A percentile compares a stretch with the other conserved stretches of the same genome.
Conservation (phyloP, 495 filamentous ascomycete genomes). For the Tuber aestivum region DNA sequence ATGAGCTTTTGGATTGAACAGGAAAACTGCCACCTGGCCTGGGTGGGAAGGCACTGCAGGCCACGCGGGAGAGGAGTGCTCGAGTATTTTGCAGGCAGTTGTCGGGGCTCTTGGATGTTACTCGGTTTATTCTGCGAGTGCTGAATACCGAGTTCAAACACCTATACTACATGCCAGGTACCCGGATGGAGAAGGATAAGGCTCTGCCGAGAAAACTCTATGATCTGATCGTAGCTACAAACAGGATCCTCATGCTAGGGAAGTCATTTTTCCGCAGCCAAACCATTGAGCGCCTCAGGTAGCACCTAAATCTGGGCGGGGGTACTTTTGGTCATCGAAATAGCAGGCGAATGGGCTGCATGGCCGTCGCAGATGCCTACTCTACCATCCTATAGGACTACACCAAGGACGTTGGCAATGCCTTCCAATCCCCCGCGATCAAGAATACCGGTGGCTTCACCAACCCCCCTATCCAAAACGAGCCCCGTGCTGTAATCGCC, state of each 20-base stretch:
- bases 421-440: slow-evolving; percentile 32
- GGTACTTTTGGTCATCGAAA: slow-evolving; percentile 80
- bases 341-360: slow-evolving; percentile 83
- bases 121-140: slow-evolving; percentile 80
- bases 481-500: slow-evolving; percentile 72
- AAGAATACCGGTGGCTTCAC: slow-evolving; percentile 47
- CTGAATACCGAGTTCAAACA: slow-evolving; percentile 48
- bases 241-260: slow-evolving; percentile 63
- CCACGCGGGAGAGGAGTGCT: no score
- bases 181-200: slow-evolving; percentile 44
- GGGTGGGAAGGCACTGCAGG: no score
- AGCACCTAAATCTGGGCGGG: slow-evolving; percentile 70
- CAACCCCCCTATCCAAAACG: slow-evolving; percentile 45
- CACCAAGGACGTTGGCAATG: slow-evolving; percentile 49
- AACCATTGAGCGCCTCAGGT: slow-evolving; percentile 78
- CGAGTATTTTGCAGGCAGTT: no score
- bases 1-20: no score
- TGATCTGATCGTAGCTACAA: slow-evolving; percentile 81
- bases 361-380: slow-evolving; percentile 71
- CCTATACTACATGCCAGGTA: slow-evolving; percentile 55
- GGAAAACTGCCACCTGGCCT: no score
- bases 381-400: slow-evolving; percentile 55
- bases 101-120: slow-evolving; percentile 52
- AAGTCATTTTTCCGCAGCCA: slow-evolving; percentile 69
- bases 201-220: slow-evolving; percentile 62